Conservation (phyloP, 768 basidiomycete species). For the Podaxis mareebaensis region DNA sequence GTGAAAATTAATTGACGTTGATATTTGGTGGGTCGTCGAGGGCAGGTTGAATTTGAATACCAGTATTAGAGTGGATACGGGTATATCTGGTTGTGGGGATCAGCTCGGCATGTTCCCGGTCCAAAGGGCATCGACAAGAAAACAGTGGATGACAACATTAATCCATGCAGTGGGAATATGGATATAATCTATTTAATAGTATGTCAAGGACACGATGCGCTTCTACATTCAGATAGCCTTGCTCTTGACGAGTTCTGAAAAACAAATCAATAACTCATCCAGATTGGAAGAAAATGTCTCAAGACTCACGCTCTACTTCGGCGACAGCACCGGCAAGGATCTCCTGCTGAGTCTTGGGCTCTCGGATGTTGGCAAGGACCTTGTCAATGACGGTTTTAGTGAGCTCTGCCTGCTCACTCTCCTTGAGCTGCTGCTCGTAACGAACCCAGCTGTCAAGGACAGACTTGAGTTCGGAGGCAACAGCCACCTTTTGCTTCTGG, state of each 20-base stretch:
- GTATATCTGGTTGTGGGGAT: no score
- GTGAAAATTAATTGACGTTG: no score
- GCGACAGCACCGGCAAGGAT: constrained; percentile 76
- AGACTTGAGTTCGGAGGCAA: constrained; percentile 87
- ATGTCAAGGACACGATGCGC: constrained; percentile 13
- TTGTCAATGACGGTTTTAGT: constrained; percentile 86
- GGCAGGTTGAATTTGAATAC: no score
- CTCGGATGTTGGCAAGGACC: constrained; percentile 78
- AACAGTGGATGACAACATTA: background rate
- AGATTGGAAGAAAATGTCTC: background rate
- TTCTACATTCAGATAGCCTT: constrained; percentile 75
- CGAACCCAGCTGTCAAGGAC: constrained; percentile 99
- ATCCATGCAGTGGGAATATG: constrained; percentile 6
- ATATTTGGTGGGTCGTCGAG: no score
- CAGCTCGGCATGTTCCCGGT: background rate
- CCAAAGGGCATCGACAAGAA: no score
- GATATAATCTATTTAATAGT: constrained; percentile 20
- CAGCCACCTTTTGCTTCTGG: constrained; percentile 83
- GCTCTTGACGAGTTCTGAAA: constrained; percentile 82
- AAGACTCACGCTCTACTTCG: constrained; percentile 89
- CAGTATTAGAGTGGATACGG: no score
- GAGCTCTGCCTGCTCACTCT: constrained; percentile 93
- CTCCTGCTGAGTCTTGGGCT: constrained; percentile 89
- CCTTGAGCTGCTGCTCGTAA: constrained; percentile 95
- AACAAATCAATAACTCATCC: background rate